These are phyloP conservation scores for Singerocomus rubriflavus DNA, from an alignment of 1,284 basidiomycete species.

Conservation along the genomic window DNA sequence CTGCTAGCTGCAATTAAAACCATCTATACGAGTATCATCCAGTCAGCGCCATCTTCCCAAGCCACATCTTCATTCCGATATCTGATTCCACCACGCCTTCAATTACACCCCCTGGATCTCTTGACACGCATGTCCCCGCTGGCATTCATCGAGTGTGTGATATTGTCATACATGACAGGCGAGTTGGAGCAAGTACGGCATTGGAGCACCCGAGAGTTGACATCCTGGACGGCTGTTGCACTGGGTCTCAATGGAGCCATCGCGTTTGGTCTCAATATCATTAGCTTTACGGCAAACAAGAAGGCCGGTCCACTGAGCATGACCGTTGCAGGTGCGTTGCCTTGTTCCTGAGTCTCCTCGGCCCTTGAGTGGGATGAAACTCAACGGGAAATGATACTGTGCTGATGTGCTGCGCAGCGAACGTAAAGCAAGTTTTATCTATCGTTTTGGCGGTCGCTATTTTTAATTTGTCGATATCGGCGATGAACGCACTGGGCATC, in stretches of 20 bases:
- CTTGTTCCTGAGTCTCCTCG: background rate
- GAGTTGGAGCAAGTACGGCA: conserved; percentile 67
- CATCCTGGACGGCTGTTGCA: conserved; percentile 46
- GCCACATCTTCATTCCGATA: conserved; percentile 18
- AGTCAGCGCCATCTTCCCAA: conserved; percentile 38
- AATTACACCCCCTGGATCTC: conserved; percentile 82
- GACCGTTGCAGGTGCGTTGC: conserved; percentile 74
- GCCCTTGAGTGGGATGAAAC: background rate
- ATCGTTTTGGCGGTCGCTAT: conserved; percentile 80
- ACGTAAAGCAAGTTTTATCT: conserved; percentile 93
- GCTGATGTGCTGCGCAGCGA: conserved; percentile 47
- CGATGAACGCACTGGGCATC: conserved; percentile 79
- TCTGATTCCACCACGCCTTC: conserved; percentile 44
- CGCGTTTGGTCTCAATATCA: conserved; percentile 88
- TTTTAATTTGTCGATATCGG: conserved; percentile 79
- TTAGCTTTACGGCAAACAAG: conserved; percentile 90
- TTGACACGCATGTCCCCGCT: conserved; percentile 83
- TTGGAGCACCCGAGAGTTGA: conserved; percentile 53
- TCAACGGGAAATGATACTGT: background rate
- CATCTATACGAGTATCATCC: conserved; percentile 83
- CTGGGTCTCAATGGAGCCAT: conserved; percentile 77
- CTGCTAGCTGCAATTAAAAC: conserved; percentile 90
- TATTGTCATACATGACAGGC: conserved; percentile 73
- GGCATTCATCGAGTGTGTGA: conserved; percentile 82
- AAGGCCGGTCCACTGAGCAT: conserved; percentile 83